Conservation (phyloP, 1,284 basidiomycete genomes). For the Apiotrichum brassicae region DNA sequence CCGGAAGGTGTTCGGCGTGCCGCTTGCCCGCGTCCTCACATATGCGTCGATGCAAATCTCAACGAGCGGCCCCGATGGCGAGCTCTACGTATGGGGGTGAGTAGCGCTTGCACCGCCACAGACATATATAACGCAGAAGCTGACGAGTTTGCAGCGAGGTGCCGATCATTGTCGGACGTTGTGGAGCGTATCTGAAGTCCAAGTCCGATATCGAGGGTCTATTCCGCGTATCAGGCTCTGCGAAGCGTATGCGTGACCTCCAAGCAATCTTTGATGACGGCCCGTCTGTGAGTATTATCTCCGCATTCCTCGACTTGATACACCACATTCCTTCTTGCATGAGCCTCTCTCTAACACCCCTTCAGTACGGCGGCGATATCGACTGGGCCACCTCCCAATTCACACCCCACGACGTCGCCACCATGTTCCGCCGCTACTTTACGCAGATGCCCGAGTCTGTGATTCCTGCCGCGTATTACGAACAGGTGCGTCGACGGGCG, state of each 20-base stretch:
- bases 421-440: constrained; percentile 89
- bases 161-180: constrained; percentile 94
- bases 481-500: constrained; percentile 53
- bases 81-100: constrained; percentile 71
- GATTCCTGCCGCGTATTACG: constrained; percentile 58
- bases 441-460: constrained; percentile 78
- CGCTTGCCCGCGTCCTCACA: constrained; percentile 72
- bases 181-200: constrained; percentile 86
- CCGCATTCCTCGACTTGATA: too few relatives aligned
- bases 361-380: constrained; percentile 82
- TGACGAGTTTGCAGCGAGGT: constrained; percentile 60
- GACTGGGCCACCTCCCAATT: constrained; percentile 81
- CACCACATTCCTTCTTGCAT: not conserved
- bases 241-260: constrained; percentile 90
- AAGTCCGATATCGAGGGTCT: constrained; percentile 90
- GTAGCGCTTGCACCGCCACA: constrained; percentile 25
- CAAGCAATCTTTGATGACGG: constrained; percentile 84
- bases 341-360: not conserved
- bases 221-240: constrained; percentile 88
- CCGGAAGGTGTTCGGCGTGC: constrained; percentile 69
- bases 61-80: constrained; percentile 74
- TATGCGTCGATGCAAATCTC: constrained; percentile 92
- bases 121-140: too few relatives aligned
- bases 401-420: constrained; percentile 93
- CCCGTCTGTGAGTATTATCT: constrained; percentile 61